phyloP scores from a whole-genome alignment of 352 stramenopile species.

The Globisporangium paddicum region DNA sequence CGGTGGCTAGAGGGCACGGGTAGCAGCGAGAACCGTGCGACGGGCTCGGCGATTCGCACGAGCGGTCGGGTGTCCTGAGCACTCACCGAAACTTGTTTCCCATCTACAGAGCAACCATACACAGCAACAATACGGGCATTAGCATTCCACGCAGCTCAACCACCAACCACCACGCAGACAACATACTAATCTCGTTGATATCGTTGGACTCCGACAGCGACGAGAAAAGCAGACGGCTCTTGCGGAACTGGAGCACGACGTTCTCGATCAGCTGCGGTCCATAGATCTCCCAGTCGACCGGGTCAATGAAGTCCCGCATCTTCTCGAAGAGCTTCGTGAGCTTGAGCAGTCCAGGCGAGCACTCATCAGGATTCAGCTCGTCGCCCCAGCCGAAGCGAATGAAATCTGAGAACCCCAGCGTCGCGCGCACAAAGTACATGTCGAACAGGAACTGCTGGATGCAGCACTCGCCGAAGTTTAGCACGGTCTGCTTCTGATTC shows the following conservation, averaged over 20 bases:
- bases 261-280: constrained; percentile 82
- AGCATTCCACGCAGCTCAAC: too few relatives aligned
- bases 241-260: constrained; percentile 82
- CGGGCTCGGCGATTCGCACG: constrained; percentile 65
- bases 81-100: constrained; percentile 63
- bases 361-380: constrained; percentile 56
- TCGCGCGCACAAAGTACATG: constrained; percentile 87
- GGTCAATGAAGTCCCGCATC: constrained; percentile 82
- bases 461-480: constrained; percentile 85
- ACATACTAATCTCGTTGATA: constrained; percentile 84
- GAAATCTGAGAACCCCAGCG: constrained; percentile 81
- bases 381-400: constrained; percentile 87
- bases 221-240: constrained; percentile 81
- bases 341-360: constrained; percentile 42
- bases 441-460: constrained; percentile 87
- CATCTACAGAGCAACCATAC: constrained; percentile 49
- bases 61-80: constrained; percentile 66
- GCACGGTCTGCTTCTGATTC: constrained; percentile 34
- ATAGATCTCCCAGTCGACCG: constrained; percentile 88
- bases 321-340: constrained; percentile 65
- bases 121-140: not conserved
- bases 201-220: constrained; percentile 78
- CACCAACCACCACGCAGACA: not conserved
- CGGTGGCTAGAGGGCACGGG: constrained; percentile 57
- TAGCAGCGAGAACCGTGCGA: constrained; percentile 76